These are phyloP conservation scores for Fusarium xyrophilum DNA, from an alignment of 2,329 filamentous ascomycete genomes.

Conservation along the genomic window DNA sequence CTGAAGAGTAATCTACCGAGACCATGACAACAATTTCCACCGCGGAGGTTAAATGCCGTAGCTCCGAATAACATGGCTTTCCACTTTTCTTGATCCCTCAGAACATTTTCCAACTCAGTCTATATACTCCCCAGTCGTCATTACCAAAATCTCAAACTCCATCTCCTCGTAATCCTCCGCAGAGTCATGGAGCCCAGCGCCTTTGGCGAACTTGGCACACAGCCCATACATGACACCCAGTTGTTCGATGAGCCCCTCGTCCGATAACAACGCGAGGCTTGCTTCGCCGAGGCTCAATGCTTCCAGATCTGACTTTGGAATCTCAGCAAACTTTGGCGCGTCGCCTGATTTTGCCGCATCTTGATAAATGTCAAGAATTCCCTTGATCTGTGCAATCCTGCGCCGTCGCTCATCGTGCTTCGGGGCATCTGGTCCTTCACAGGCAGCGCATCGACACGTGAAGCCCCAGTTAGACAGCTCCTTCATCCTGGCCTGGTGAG, in stretches of 20 bases:
- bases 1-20: not conserved
- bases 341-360: not conserved
- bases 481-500: not conserved
- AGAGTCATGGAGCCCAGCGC: not conserved
- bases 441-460: not conserved
- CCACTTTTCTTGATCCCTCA: not conserved
- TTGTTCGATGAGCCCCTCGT: conserved; percentile 5
- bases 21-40: not conserved
- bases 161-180: conserved; percentile 3
- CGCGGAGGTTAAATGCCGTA: rapidly evolving
- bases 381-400: conserved; percentile 9
- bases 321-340: not conserved
- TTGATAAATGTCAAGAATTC: conserved; percentile 2
- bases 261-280: not conserved
- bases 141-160: conserved; percentile 6
- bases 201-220: conserved; percentile 10
- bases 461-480: conserved; percentile 17
- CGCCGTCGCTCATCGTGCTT: conserved; percentile 12
- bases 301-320: conserved; percentile 4
- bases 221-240: conserved; percentile 8
- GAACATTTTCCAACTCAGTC: not conserved
- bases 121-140: conserved; percentile 9
- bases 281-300: conserved; percentile 1
- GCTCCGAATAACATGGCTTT: rapidly evolving
- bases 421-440: not conserved